Percentiles rank a stretch among this genome's conserved stretches.
phyloP scores from a whole-genome alignment of 1,284 basidiomycete genomes.

The Meripilus lineatus region DNA sequence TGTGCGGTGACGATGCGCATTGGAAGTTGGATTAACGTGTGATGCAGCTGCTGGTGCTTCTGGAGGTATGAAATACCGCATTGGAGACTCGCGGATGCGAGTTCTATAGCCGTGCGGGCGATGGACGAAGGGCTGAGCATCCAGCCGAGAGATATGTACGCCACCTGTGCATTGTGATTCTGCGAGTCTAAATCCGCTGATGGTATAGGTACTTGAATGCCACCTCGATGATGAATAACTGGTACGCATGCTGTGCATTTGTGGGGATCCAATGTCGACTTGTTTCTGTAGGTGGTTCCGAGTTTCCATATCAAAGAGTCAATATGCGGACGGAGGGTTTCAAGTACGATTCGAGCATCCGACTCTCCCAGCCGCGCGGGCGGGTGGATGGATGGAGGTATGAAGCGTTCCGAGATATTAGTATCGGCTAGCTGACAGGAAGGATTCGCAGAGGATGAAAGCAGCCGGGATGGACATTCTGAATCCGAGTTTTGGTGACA shows the following conservation, averaged over 20 bases:
- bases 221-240: slow-evolving; percentile 54
- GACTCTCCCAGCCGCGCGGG: slow-evolving; percentile 43
- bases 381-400: slow-evolving; percentile 64
- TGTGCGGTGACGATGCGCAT: not conserved
- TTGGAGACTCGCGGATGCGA: slow-evolving; percentile 29
- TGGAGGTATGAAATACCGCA: slow-evolving; percentile 45
- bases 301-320: slow-evolving; percentile 42
- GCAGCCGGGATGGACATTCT: slow-evolving; percentile 40
- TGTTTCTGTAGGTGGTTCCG: slow-evolving; percentile 48
- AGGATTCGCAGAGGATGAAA: slow-evolving; percentile 43
- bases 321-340: slow-evolving; percentile 38
- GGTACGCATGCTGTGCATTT: slow-evolving; percentile 21
- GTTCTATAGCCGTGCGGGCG: slow-evolving; percentile 47
- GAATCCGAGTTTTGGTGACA: too few relatives aligned
- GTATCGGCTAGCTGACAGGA: too few relatives aligned
- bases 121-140: slow-evolving; percentile 41
- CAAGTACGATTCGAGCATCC: slow-evolving; percentile 66
- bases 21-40: not conserved
- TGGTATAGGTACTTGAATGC: slow-evolving; percentile 16
- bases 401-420: too few relatives aligned
- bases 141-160: slow-evolving; percentile 23
- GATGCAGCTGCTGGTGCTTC: slow-evolving; percentile 57
- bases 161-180: not conserved
- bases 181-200: not conserved
- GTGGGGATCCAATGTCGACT: not conserved